Percentiles rank a stretch among this genome's conserved stretches.
phyloP scores from a whole-genome alignment of 2,329 filamentous ascomycete genomes.

The Fusarium citri region DNA sequence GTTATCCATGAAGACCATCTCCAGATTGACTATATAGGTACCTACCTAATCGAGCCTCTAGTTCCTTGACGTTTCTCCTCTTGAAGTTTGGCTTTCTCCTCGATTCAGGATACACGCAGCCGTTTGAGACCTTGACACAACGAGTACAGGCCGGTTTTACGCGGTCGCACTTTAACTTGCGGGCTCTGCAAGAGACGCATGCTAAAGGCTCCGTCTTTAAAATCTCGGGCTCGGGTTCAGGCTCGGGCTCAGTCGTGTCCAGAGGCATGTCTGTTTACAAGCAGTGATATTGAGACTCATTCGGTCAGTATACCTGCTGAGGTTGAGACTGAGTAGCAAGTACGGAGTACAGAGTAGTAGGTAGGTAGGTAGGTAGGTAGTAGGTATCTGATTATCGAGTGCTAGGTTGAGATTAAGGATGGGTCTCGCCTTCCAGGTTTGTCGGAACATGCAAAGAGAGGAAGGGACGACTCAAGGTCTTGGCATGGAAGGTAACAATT shows the following conservation, averaged over 20 bases:
- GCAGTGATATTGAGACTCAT: constrained; percentile 29
- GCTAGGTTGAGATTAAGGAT: not conserved
- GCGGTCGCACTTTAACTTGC: constrained; percentile 91
- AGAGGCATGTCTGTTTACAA: constrained; percentile 34
- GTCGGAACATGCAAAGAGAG: not conserved
- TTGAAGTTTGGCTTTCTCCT: constrained; percentile 89
- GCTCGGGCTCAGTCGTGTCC: constrained; percentile 41
- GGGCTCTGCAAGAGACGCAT: constrained; percentile 83
- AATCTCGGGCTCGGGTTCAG: constrained; percentile 17
- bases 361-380: too few relatives aligned
- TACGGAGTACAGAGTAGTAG: not conserved
- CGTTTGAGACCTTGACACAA: constrained; percentile 78
- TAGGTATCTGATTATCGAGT: not conserved
- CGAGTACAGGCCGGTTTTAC: constrained; percentile 82
- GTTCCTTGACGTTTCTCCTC: constrained; percentile 87
- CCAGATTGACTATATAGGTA: constrained; percentile 47
- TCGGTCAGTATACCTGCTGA: not conserved
- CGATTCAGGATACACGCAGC: constrained; percentile 90
- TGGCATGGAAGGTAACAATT: not conserved
- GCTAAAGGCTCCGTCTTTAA: constrained; percentile 68
- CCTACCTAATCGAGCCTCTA: constrained; percentile 85
- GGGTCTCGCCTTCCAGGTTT: not conserved
- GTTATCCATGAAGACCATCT: not conserved
- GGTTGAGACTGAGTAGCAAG: not conserved
- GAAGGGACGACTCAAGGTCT: not conserved